Conservation (phyloP, 371 early-diverging fungal genomes). For the Sporodiniella umbellata region DNA sequence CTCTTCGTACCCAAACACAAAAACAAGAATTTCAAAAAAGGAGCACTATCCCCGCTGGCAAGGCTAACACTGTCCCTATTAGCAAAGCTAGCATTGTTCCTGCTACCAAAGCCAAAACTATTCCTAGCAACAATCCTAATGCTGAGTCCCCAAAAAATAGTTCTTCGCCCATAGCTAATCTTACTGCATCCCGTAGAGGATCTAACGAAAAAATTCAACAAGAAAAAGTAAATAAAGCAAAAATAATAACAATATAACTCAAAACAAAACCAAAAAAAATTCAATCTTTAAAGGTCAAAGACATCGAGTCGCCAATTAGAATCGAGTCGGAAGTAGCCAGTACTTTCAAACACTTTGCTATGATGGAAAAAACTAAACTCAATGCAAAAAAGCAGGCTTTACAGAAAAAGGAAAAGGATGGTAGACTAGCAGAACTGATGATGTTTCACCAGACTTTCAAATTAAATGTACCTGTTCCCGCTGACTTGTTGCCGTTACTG, state of each 20-base stretch:
- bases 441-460: constrained; percentile 76
- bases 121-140: constrained; percentile 32
- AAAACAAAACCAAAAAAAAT: not conserved
- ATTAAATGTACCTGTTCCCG: constrained; percentile 71
- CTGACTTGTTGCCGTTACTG: constrained; percentile 72
- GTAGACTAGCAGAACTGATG: constrained; percentile 75
- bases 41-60: constrained; percentile 27
- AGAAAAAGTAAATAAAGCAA: constrained; percentile 14
- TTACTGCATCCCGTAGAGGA: constrained; percentile 25
- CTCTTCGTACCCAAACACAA: constrained; percentile 55
- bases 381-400: constrained; percentile 73
- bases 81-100: constrained; percentile 31
- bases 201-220: constrained; percentile 14
- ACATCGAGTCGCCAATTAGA: constrained; percentile 8
- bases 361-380: constrained; percentile 77
- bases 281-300: not conserved
- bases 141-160: constrained; percentile 26
- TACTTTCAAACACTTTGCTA: constrained; percentile 67
- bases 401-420: constrained; percentile 71
- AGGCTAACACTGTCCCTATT: constrained; percentile 27
- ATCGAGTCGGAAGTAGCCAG: constrained; percentile 60
- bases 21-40: constrained; percentile 9
- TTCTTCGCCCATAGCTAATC: constrained; percentile 32
- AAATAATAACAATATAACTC: not conserved
- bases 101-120: constrained; percentile 28